phyloP scores from a whole-genome alignment of 441 rosid species.

The Geranium incanum region DNA sequence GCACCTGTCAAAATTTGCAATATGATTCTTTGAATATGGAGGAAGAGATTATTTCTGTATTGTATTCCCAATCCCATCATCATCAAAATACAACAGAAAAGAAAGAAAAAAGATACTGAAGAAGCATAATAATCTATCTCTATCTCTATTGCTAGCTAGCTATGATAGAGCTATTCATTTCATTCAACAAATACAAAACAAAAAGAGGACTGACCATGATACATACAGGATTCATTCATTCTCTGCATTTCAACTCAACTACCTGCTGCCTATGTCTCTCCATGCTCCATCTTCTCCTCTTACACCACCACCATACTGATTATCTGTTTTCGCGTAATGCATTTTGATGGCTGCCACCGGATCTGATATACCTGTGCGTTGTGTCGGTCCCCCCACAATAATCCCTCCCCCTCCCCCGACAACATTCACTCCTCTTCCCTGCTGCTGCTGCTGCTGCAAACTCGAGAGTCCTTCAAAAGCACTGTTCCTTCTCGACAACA shows the following conservation, averaged over 20 bases:
- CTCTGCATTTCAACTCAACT: slow-evolving; percentile 34
- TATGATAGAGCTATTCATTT: slow-evolving; percentile 16
- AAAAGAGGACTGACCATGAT: slow-evolving; percentile 25
- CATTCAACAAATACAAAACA: slow-evolving; percentile 35
- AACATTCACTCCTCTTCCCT: slow-evolving; percentile 37
- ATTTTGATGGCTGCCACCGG: slow-evolving; percentile 51
- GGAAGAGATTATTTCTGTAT: neutral
- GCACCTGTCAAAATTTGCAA: too few species aligned
- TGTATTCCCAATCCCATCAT: neutral
- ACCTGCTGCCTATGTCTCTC: slow-evolving; percentile 51
- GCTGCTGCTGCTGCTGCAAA: slow-evolving; percentile 34
- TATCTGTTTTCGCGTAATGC: slow-evolving; percentile 44
- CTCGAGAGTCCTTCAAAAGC: slow-evolving; percentile 34
- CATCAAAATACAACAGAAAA: neutral
- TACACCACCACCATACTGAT: slow-evolving; percentile 35
- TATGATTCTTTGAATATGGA: neutral
- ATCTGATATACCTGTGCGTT: slow-evolving; percentile 39
- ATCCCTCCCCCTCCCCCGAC: slow-evolving; percentile 44
- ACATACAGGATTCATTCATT: slow-evolving; percentile 24
- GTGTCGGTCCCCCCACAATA: slow-evolving; percentile 31
- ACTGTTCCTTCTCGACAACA: slow-evolving; percentile 38
- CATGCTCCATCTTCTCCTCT: slow-evolving; percentile 50
- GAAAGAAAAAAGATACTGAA: neutral
- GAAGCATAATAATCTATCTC: neutral
- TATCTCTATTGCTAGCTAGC: too few species aligned